Conservation (phyloP, 352 stramenopile species). For the Elongisporangium anandrum region DNA sequence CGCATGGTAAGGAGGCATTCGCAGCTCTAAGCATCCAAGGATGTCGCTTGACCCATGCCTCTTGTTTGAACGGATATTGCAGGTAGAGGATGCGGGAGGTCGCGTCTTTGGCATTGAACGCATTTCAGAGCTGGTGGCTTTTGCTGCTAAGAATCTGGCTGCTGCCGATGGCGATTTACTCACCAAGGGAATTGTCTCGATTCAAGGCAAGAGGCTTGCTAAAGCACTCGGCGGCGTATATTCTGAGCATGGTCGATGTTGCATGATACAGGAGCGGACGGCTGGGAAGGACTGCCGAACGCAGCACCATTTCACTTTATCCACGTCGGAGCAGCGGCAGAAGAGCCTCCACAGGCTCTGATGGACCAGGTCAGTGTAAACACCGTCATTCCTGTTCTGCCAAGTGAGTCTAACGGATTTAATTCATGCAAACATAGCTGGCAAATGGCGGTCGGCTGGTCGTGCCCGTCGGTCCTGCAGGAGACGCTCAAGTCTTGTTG, state of each 20-base stretch:
- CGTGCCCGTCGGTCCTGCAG: conserved; percentile 85
- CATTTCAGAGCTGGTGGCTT: conserved; percentile 77
- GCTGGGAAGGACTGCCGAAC: conserved; percentile 89
- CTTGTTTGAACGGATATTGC: no score
- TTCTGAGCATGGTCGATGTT: background rate
- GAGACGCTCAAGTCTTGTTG: conserved; percentile 61
- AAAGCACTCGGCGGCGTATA: background rate
- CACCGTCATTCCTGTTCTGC: no score
- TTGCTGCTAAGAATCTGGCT: conserved; percentile 82
- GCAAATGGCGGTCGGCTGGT: conserved; percentile 88
- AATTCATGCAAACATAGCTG: conserved; percentile 15
- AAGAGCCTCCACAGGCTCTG: conserved; percentile 80
- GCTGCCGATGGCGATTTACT: conserved; percentile 80
- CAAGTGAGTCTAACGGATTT: background rate
- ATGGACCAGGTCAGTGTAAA: conserved; percentile 87
- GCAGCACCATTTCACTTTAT: conserved; percentile 95
- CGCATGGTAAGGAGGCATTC: conserved; percentile 77
- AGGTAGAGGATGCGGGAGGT: conserved; percentile 20
- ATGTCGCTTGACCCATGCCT: conserved; percentile 1
- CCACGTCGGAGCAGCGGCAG: conserved; percentile 94
- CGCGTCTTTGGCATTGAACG: conserved; percentile 91
- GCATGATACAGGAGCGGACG: conserved; percentile 56
- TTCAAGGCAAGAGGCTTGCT: conserved; percentile 29
- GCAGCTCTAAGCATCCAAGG: conserved; percentile 3
- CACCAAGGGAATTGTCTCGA: conserved; percentile 36